Base-by-base conservation (phyloP, 2,329 filamentous ascomycete species). In the Penicillium brevicompactum region DNA sequence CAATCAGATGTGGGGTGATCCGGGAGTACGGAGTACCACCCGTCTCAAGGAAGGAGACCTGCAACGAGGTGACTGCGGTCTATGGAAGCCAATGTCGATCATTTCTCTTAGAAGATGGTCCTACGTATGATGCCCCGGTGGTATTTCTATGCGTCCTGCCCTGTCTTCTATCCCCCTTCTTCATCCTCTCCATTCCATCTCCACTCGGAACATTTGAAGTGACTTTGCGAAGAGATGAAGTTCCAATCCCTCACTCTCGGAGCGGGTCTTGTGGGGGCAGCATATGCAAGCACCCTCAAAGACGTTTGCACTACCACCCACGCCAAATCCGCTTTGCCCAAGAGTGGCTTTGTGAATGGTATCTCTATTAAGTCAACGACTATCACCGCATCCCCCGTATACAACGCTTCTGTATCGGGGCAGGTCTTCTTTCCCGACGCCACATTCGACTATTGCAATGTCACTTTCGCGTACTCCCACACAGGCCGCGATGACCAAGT, bases 401-500 rank as follows among this genome's bases (percentile, higher is more conserved):
- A 37, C 34, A 37, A 37, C 7, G n/a, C 34, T 14, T 37, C 34
- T 6, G 34, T n/a, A 4, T 37, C 34, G n/a, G 34, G 34, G 13
- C 34, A 37, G 14, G n/a, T n/a, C 14, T 37, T 37, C 34, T 37
- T n/a, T 6, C 34, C 34, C 13, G 34, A 37, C 7, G 34, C 34
- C 34, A 41, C 46, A 13, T 48, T 48, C 9, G 46, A 48, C 18
- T 65, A 77, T 60, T 81, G 79, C 64, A 80, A 80, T 49, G 71
- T 80, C 31, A 78, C 75, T 4, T 74, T 81, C 46, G 71, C 73
- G 24, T 81, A 80, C 60, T 71, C 74, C 2, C 79, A 81, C 49
- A 66, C 72, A 31, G 78, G 77, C 27, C 65, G 58, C n/a, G 63
- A 64, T 4, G 56, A 76, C 51, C 52, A 56, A 4, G 74, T 78